Evolutionary conservation across 495 filamentous ascomycete genomes (phyloP), one percentile per base, ranked within the genome.

Genomic region (Pyrenula massariospora): DNA sequence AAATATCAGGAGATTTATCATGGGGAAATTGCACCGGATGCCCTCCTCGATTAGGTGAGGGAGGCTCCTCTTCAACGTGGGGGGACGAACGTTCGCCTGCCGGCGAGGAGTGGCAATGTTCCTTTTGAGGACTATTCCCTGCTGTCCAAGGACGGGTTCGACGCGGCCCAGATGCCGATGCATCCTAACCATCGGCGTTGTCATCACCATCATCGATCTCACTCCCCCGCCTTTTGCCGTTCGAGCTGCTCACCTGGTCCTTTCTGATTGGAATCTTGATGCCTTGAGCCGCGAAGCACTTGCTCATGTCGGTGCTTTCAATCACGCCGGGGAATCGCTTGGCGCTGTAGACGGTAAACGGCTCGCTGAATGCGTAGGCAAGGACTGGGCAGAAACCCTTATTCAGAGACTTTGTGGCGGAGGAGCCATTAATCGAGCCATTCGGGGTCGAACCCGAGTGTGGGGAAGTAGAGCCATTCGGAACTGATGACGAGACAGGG

Each of bases 311-410:
- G 1, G 93, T 98, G 66, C 87, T 92, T 66, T 96, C 92, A 60
- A 95, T 94, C 0, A 98, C 93, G 57, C 93, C 93, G 0, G 93
- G 92, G 76, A 98, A 98, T 61, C 95, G 95, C 79, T 98, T 98
- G 31, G 93, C 93, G 3, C 85, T 91, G 68, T 84, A 97, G 50
- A 98, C 93, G 58, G 93, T 88, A 77, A 98, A 97, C 19, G 82
- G 78, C 12, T 96, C 88, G 36, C 85, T 90, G 68, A 93, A 98
- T 60, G 85, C 87, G 2, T 84, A 86, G 1, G 93, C 93, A 1
- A 98, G 80, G 23, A 97, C 85, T 0, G 87, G 89, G 0, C 90
- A 89, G 47, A 80, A 84, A 50, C 85, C 86, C 23, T 82, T 85
- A 68, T 93, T 96, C 58, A 96, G 76, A 42, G 5, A 73, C 72